Percentiles rank a stretch among this genome's conserved stretches.
Evolutionary conservation across 2,329 filamentous ascomycete genomes (phyloP).

Genomic region (Nothophoma quercina): DNA sequence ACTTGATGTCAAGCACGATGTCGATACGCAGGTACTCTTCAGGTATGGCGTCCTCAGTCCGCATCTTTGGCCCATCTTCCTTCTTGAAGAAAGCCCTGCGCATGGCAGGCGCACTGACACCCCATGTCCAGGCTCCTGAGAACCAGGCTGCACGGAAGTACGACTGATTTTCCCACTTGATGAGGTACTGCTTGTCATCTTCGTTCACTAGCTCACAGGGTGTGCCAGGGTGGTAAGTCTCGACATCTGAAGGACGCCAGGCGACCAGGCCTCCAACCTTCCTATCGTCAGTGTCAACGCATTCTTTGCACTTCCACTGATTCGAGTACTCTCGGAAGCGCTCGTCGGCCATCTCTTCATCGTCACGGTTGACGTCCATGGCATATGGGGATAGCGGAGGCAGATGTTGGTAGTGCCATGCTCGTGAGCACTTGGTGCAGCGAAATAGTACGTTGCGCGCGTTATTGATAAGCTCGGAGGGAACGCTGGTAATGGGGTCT

Average conservation of each 20-base stretch:
- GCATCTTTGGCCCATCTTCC: conserved; percentile 72
- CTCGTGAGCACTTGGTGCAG: conserved; percentile 77
- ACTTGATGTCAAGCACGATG: conserved; percentile 85
- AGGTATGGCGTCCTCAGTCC: conserved; percentile 79
- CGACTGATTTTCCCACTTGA: conserved; percentile 85
- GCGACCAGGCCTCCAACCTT: conserved; percentile 84
- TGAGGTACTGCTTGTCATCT: conserved; percentile 86
- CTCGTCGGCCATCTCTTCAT: conserved; percentile 63
- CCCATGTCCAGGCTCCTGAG: conserved; percentile 87
- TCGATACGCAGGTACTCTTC: conserved; percentile 87
- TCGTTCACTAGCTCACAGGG: conserved; percentile 67
- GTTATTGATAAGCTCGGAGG: conserved; percentile 74
- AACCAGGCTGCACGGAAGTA: conserved; percentile 88
- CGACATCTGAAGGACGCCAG: conserved; percentile 76
- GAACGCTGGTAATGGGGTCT: conserved; percentile 76
- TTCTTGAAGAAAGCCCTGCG: conserved; percentile 79
- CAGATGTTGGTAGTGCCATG: conserved; percentile 85
- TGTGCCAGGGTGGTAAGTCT: conserved; percentile 62
- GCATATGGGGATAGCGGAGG: conserved; percentile 59
- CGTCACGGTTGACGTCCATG: conserved; percentile 54
- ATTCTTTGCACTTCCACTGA: conserved; percentile 83
- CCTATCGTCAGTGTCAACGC: conserved; percentile 63
- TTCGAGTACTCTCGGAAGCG: conserved; percentile 75
- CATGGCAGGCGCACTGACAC: conserved; percentile 69
- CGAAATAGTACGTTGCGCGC: conserved; percentile 80